Percentiles rank a stretch among this genome's conserved stretches.
Evolutionary conservation across 179 eudicot species (phyloP).

Genomic region (Heliamphora ciliata): DNA sequence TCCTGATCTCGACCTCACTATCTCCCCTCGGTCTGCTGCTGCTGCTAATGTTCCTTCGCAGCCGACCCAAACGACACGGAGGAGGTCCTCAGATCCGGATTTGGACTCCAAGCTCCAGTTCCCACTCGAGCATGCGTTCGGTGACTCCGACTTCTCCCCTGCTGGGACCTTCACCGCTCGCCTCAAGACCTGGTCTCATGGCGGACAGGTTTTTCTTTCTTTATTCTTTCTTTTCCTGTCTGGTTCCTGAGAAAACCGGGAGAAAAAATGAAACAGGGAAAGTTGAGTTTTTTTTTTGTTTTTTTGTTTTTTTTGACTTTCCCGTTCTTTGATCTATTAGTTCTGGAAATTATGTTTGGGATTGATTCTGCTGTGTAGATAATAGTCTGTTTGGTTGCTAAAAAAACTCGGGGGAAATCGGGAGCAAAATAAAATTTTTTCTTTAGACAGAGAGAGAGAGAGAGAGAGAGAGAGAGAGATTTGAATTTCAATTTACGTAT

Average conservation of each 20-base stretch:
- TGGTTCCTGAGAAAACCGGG: neutral
- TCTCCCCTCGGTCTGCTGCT: slow-evolving; percentile 7
- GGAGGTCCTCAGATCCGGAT: slow-evolving; percentile 56
- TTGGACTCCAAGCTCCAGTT: slow-evolving; percentile 73
- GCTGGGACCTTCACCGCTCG: slow-evolving; percentile 85
- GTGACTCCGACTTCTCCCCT: slow-evolving; percentile 61
- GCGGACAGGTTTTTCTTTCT: slow-evolving; percentile 52
- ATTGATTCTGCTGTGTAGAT: neutral
- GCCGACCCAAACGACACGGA: slow-evolving; percentile 20
- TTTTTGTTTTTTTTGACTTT: too few species aligned
- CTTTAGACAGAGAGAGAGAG: neutral
- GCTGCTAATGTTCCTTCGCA: neutral
- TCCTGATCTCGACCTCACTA: slow-evolving; percentile 18
- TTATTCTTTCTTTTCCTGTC: neutral
- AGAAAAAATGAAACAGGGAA: neutral
- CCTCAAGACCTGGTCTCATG: slow-evolving; percentile 63
- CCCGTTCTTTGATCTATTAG: too few species aligned
- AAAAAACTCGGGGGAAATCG: neutral
- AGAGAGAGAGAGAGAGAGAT: too few species aligned
- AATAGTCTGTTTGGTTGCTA: neutral
- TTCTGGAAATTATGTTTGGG: too few species aligned
- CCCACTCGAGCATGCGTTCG: slow-evolving; percentile 73
- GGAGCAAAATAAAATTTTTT: too few species aligned
- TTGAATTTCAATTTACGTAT: too few species aligned
- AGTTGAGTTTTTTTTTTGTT: too few species aligned